Base-by-base conservation (phyloP, 2,329 filamentous ascomycete genomes). In the Cladosporium sp. region DNA sequence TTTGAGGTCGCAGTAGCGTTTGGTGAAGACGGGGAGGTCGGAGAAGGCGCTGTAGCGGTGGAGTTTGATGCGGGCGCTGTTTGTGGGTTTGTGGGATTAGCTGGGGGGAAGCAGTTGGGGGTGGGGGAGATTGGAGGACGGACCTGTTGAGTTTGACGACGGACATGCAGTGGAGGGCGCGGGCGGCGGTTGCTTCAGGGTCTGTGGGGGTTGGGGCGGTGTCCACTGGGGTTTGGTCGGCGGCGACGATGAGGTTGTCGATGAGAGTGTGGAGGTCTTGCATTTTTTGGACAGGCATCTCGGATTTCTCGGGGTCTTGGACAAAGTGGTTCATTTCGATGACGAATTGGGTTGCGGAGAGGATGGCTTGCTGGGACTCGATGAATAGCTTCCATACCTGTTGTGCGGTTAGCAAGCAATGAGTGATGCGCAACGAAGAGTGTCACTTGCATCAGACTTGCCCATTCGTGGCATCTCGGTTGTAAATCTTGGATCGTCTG, bases 41-140 rank as follows among this genome's bases (percentile, higher is more conserved):
- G 69, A 73, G 61, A 79, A 79, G 8, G 77, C 77, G 55, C 70
- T 73, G 59, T 77, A 78, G 1, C 77, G 72, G 56, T 79, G 76
- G 3, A 78, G 60, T 58, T 79, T 79, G 56, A 78, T 77, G 11
- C 75, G 67, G 9, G 76, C 75, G 61, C 76, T 78, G 19, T 33
- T 9, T n/a, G 10, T 38, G 35, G 35, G 8, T 28, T 28, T 5
- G 22, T 5, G 22, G 22, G 22, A 1, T 28, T 28, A 7, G 22
- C 7, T 28, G 7, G 22, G 7, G 4, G 22, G 22, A 18, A 18
- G 16, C 16, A 18, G 16, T 18, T 28, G 22, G 5, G 22, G 22
- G 22, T 28, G 22, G 22, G 22, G 22, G 4, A 28, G 22, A 5
- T 28, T 5, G 34, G 19, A 40, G 49, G 1, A 49, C 60, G 43